phyloP scores from a whole-genome alignment of 1,139 yeast genomes.

The Barnettozyma hawaiiensis region DNA sequence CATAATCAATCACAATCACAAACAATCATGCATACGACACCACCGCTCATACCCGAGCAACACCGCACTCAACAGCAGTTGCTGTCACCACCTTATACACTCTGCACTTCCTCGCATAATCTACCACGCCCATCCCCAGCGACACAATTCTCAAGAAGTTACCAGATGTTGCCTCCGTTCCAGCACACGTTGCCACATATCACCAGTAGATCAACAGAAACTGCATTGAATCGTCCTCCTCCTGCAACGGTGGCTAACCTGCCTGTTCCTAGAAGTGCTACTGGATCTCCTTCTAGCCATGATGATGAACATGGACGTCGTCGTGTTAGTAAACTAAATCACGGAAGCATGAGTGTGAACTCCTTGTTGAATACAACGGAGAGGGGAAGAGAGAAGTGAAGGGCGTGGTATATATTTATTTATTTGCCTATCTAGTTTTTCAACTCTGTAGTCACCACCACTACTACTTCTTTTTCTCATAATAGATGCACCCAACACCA shows the following conservation, averaged over 20 bases:
- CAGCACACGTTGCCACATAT: conserved; percentile 10
- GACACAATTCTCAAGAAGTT: conserved; percentile 9
- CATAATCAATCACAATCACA: conserved; percentile 2
- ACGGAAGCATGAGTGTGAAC: conserved; percentile 21
- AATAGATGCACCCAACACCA: conserved; percentile 58
- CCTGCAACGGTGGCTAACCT: not conserved
- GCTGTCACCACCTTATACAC: conserved; percentile 5
- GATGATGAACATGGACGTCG: too few relatives aligned
- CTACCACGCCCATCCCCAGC: conserved; percentile 10
- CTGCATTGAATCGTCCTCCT: not conserved
- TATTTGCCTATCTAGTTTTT: not conserved
- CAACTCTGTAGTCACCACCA: too few relatives aligned
- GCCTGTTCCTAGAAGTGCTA: not conserved
- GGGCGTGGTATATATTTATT: not conserved
- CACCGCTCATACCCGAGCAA: not conserved
- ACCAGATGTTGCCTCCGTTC: conserved; percentile 10
- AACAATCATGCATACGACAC: conserved; percentile 2
- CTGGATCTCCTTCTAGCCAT: not conserved
- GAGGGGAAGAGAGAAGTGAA: not conserved
- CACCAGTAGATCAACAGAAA: not conserved
- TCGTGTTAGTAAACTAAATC: too few relatives aligned
- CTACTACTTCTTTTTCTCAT: too few relatives aligned
- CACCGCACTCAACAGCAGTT: not conserved
- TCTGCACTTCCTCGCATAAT: not conserved
- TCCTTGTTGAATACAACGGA: conserved; percentile 20